Evolutionary conservation across 1,139 yeast species (phyloP), one percentile per base, ranked within the genome.

Genomic region (Arxiozyma bovina): DNA sequence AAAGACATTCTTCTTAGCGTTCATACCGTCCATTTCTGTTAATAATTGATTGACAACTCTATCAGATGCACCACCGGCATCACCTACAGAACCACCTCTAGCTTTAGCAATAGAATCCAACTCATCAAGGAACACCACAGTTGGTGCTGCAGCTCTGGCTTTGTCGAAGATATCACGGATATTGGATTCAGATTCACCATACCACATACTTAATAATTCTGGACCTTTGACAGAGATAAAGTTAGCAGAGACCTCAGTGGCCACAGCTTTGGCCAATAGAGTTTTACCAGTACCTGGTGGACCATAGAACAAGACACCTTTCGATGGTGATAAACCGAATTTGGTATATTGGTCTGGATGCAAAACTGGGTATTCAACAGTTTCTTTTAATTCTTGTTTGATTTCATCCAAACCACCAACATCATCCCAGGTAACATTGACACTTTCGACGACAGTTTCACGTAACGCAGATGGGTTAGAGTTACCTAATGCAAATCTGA

Each of bases 271-370:
- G 49, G 99, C 99, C 65, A 93, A 80, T 68, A 93, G 78, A 7
- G 99, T 91, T 75, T 91, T 91, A 88, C 99, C 99, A 61, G 98
- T 91, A 85, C 99, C 99, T 58, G 99, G 99, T 55, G 99, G 99
- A 65, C 99, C 99, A 73, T 87, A 93, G 79, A 94, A 93, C 71
- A 94, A 79, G 62, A 93, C 98, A 77, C 99, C 99, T 77, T 91
- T 91, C 53, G 98, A 83, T 54, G 99, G 99, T 21, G 98, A 85
- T 73, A 93, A 81, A 60, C 99, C 99, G 70, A 93, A 91, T 77
- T 93, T 93, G 74, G 94, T 89, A 76, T 90, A 93, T 80, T 91
- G 96, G 69, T 93, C 99, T 72, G 99, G 98, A 73, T 93, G 98
- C 71, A 91, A 80, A 54, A 93, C 99, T 42, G 99, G 99, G 72